phyloP scores from a whole-genome alignment of 2,329 filamentous ascomycete genomes.

The Sporothrix brasiliensis region DNA sequence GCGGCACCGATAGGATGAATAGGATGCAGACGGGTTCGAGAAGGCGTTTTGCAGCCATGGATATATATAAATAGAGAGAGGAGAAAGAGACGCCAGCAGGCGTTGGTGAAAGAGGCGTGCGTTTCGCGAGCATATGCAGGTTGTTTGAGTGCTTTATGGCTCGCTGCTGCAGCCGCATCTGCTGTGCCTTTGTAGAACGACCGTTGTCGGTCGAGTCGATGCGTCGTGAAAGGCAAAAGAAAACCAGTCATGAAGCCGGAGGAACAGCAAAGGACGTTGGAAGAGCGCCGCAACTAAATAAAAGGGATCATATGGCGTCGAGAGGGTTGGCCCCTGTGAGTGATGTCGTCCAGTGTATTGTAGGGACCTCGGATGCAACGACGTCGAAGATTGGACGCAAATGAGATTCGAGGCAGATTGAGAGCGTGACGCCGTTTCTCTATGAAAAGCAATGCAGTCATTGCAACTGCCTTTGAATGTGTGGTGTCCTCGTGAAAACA shows the following conservation, averaged over 20 bases:
- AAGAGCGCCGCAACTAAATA: not conserved
- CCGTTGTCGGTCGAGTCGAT: not conserved
- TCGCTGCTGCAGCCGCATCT: not conserved
- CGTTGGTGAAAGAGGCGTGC: not conserved
- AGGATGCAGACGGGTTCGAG: not conserved
- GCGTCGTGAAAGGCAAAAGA: not conserved
- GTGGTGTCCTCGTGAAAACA: not conserved
- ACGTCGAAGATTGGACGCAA: not conserved
- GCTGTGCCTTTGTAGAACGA: not conserved
- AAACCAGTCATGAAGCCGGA: not conserved
- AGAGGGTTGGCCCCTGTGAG: not conserved
- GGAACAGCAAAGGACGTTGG: not conserved
- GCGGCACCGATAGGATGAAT: not conserved
- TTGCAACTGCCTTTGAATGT: not conserved
- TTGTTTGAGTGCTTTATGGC: not conserved
- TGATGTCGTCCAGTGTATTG: not conserved
- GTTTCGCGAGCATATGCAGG: not conserved
- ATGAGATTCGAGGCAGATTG: too few species aligned
- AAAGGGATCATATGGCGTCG: not conserved
- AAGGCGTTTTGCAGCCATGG: not conserved
- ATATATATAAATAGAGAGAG: not conserved
- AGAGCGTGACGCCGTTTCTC: too few species aligned
- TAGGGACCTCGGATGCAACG: not conserved
- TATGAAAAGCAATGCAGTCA: not conserved
- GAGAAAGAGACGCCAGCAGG: not conserved